Percentiles rank a stretch among this genome's conserved stretches.
Evolutionary conservation across 495 filamentous ascomycete species (phyloP).

Genomic region (Neurospora discreta): DNA sequence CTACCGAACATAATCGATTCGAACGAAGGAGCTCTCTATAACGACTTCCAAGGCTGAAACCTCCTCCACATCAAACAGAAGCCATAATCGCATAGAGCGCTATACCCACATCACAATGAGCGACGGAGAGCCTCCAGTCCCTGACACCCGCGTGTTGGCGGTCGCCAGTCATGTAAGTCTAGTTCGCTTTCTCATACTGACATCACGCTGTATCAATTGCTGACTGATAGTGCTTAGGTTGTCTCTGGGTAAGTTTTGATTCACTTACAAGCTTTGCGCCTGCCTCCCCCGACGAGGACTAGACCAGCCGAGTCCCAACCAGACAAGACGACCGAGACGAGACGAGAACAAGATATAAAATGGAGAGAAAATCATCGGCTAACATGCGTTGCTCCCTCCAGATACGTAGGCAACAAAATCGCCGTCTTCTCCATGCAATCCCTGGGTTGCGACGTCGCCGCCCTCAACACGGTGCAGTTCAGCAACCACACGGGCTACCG

Average conservation of each 20-base stretch:
- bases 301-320: not conserved
- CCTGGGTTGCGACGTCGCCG: slow-evolving; percentile 84
- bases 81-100: not conserved
- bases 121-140: slow-evolving; percentile 42
- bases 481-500: slow-evolving; percentile 91
- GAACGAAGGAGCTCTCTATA: not conserved
- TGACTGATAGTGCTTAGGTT: slow-evolving; percentile 44
- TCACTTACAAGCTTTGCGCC: not conserved
- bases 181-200: not conserved
- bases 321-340: not conserved
- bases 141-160: slow-evolving; percentile 80
- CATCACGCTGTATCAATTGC: slow-evolving; percentile 9
- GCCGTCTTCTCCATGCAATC: slow-evolving; percentile 86
- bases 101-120: slow-evolving; percentile 20
- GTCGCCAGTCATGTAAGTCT: slow-evolving; percentile 91
- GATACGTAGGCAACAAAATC: slow-evolving; percentile 96
- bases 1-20: not conserved
- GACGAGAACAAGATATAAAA: not conserved
- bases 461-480: slow-evolving; percentile 91
- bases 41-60: not conserved
- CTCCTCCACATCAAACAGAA: not conserved
- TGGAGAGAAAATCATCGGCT: not conserved
- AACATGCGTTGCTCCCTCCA: slow-evolving; percentile 20
- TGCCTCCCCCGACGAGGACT: not conserved
- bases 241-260: slow-evolving; percentile 57